phyloP scores from a whole-genome alignment of 495 filamentous ascomycete species.

The Xylaria venustula region DNA sequence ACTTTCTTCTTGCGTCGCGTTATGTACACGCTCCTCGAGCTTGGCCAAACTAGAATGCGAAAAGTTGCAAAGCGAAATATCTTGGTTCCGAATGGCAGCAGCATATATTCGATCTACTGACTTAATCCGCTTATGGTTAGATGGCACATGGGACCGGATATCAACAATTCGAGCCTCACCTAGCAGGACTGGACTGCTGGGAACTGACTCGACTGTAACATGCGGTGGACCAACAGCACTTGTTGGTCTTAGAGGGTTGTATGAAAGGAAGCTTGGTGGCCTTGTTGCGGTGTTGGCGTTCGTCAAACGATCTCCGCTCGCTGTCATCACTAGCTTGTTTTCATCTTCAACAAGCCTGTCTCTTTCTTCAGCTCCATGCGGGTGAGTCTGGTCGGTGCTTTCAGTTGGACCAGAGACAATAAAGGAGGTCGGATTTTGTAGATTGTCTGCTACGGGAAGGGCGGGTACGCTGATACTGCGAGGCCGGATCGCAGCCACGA shows the following conservation, averaged over 20 bases:
- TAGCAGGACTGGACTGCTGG: slow-evolving; percentile 21
- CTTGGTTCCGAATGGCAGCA: slow-evolving; percentile 23
- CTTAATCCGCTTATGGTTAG: slow-evolving; percentile 14
- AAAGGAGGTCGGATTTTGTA: slow-evolving; percentile 27
- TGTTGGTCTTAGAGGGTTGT: slow-evolving; percentile 10
- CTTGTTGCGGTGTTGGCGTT: not conserved
- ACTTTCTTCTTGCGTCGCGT: not conserved
- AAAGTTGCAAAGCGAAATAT: slow-evolving; percentile 21
- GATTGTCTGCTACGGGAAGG: slow-evolving; percentile 25
- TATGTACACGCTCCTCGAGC: not conserved
- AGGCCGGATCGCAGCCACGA: slow-evolving; percentile 26
- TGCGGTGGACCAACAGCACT: slow-evolving; percentile 10
- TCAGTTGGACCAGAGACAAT: slow-evolving; percentile 26
- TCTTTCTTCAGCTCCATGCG: not conserved
- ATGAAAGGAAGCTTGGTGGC: not conserved
- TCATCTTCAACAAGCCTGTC: not conserved
- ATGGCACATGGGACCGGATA: slow-evolving; percentile 15
- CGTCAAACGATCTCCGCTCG: slow-evolving; percentile 6
- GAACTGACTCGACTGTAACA: slow-evolving; percentile 13
- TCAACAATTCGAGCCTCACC: slow-evolving; percentile 24
- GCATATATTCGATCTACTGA: slow-evolving; percentile 28
- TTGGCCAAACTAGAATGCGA: not conserved
- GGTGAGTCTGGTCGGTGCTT: not conserved
- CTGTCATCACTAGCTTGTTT: slow-evolving; percentile 1
- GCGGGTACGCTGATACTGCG: slow-evolving; percentile 37